Conservation (phyloP, 2,329 filamentous ascomycete genomes). For the Stagonosporopsis vannaccii region DNA sequence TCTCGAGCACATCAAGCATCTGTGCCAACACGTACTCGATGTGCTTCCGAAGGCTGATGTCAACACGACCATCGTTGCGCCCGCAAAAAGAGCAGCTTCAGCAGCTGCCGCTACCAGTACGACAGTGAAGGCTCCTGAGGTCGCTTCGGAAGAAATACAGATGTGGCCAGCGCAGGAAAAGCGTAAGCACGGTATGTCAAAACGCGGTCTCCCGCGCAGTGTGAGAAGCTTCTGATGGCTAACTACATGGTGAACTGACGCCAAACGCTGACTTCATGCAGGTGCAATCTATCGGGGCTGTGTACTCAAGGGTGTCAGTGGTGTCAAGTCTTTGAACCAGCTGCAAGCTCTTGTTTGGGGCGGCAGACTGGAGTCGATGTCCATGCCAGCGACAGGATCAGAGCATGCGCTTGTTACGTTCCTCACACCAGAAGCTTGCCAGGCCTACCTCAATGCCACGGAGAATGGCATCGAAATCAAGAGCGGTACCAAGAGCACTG, state of each 20-base stretch:
- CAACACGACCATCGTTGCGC: background rate
- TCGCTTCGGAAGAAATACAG: slow-evolving; percentile 20
- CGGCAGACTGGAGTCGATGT: slow-evolving; percentile 44
- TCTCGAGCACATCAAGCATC: slow-evolving; percentile 30
- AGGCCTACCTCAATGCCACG: slow-evolving; percentile 44
- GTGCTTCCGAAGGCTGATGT: slow-evolving; percentile 25
- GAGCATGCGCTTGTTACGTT: slow-evolving; percentile 42
- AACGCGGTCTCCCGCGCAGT: too few relatives aligned
- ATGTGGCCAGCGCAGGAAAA: slow-evolving; percentile 42
- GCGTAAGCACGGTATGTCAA: slow-evolving; percentile 36
- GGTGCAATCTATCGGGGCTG: slow-evolving; percentile 35
- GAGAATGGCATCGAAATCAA: slow-evolving; percentile 43
- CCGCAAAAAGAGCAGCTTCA: too few relatives aligned
- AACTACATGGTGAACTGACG: accelerated
- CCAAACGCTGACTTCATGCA: slow-evolving; percentile 21
- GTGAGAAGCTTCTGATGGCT: background rate
- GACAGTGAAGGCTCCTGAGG: background rate
- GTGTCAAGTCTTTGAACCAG: slow-evolving; percentile 33
- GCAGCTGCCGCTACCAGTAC: background rate
- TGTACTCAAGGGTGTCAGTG: slow-evolving; percentile 36
- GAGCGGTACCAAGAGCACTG: slow-evolving; percentile 26
- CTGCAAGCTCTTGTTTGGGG: slow-evolving; percentile 50
- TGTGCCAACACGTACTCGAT: slow-evolving; percentile 32
- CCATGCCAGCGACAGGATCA: slow-evolving; percentile 33
- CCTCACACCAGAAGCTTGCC: slow-evolving; percentile 41